Evolutionary conservation across 192 early-diverging fungal genomes (phyloP).

Genomic region (Umbelopsis vinacea): DNA sequence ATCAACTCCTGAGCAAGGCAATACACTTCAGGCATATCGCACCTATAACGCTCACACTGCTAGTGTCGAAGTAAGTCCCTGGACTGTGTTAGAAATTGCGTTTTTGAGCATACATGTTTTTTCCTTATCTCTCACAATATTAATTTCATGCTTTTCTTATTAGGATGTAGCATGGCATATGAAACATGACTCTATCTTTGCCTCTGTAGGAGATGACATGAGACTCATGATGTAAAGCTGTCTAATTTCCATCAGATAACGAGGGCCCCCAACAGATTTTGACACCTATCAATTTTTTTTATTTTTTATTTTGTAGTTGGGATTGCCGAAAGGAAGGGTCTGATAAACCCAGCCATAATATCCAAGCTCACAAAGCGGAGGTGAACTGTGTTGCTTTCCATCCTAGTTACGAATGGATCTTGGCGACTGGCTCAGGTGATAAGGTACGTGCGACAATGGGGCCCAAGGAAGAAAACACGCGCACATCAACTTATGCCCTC

Average conservation of each 20-base stretch:
- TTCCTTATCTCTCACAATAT: background rate
- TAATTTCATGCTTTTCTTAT: background rate
- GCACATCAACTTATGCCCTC: background rate
- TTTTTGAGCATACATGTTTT: no score
- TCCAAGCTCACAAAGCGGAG: constrained; percentile 93
- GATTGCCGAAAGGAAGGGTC: constrained; percentile 78
- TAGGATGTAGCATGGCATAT: constrained; percentile 95
- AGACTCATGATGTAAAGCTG: constrained; percentile 79
- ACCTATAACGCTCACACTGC: constrained; percentile 87
- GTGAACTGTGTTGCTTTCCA: constrained; percentile 96
- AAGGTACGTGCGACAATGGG: constrained; percentile 53
- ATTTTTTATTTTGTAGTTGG: constrained; percentile 74
- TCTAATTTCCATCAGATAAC: background rate
- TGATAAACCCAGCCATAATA: constrained; percentile 68
- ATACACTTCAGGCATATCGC: constrained; percentile 73
- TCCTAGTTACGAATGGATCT: constrained; percentile 83
- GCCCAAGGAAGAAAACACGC: constrained; percentile 1
- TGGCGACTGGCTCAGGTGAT: constrained; percentile 95
- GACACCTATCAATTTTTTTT: constrained; percentile 11
- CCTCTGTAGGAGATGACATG: constrained; percentile 95
- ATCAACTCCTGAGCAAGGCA: constrained; percentile 70
- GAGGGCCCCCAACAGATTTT: background rate
- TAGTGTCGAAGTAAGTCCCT: constrained; percentile 88
- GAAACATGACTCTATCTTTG: constrained; percentile 85
- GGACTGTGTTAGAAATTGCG: no score